Evolutionary conservation across 805 yeast species (phyloP), one percentile per base, ranked within the genome.

Genomic region (Candida rishiriensis): DNA sequence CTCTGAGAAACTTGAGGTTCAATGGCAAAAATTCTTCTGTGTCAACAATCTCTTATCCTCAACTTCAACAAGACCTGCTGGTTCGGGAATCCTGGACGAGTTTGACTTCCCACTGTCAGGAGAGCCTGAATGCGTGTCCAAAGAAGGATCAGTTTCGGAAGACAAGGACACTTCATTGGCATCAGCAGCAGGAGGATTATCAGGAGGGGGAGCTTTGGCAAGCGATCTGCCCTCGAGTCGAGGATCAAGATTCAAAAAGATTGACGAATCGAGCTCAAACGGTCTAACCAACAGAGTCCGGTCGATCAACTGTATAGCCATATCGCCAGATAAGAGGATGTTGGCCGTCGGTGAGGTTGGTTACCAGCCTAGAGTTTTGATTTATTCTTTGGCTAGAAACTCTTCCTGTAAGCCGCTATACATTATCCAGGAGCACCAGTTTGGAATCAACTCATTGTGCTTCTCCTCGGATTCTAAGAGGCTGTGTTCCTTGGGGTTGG

Each of bases 321-420:
- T 83, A 5, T 73, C 87, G 0, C 78, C 84, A 0, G 75, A 78
- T 55, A 70, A 67, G 33, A 68, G 61, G 37, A 51, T 78, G 4
- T 58, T 85, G 21, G 88, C 88, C 0, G 77, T 83, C 13, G 91
- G 91, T 2, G 91, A 85, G 55, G 60, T 72, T 0, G 90, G 90
- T 0, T 81, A 80, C 48, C 78, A 73, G 50, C 91, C 91, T 1
- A 66, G 89, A 15, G 70, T 85, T 2, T 61, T 82, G 16, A 52
- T 83, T 12, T 83, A 73, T 54, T 79, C 86, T 2, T 61, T 81
- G 13, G 81, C 82, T 0, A 67, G 72, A 13, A 72, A 72, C 48
- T 69, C 78, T 38, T 54, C 66, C 11, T 54, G 63, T 5, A 60
- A 56, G n/a, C 86, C 88, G 1, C 59, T 81, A 7, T 75, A 76